Evolutionary conservation across 495 filamentous ascomycete genomes (phyloP).

Genomic region (Penicillium waksmanii): DNA sequence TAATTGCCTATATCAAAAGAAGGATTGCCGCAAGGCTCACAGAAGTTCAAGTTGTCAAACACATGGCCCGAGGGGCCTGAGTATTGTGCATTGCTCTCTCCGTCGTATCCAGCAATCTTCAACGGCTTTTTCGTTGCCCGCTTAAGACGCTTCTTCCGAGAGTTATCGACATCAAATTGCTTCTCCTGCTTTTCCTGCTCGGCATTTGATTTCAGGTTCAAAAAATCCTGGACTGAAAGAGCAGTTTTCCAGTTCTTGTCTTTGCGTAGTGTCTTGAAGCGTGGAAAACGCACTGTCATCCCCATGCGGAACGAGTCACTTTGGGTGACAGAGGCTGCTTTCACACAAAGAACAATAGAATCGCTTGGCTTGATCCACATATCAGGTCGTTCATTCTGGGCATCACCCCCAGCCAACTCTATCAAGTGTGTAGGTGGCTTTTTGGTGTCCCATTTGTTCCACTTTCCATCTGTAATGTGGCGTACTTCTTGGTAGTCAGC

Average conservation of each 20-base stretch:
- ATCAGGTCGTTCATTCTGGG: conserved; percentile 80
- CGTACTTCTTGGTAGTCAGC: conserved; percentile 82
- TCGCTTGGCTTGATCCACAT: conserved; percentile 92
- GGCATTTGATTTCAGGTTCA: conserved; percentile 68
- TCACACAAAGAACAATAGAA: conserved; percentile 84
- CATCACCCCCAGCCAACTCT: conserved; percentile 75
- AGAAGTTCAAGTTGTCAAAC: conserved; percentile 82
- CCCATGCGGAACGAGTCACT: conserved; percentile 79
- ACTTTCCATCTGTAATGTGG: conserved; percentile 87
- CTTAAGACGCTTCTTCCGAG: conserved; percentile 64
- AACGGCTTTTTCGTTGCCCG: conserved; percentile 66
- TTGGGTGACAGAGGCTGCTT: conserved; percentile 77
- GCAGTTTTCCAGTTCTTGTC: conserved; percentile 86
- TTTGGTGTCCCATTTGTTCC: conserved; percentile 81
- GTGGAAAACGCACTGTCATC: conserved; percentile 85
- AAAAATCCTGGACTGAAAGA: conserved; percentile 76
- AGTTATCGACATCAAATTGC: conserved; percentile 81
- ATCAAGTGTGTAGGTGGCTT: conserved; percentile 80
- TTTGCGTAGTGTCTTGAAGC: conserved; percentile 79
- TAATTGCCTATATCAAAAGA: conserved; percentile 12
- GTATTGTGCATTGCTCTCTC: conserved; percentile 52
- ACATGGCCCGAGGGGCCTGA: conserved; percentile 59
- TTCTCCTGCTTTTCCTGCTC: conserved; percentile 76
- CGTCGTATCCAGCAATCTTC: conserved; percentile 71
- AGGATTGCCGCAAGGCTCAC: conserved; percentile 40